phyloP scores from a whole-genome alignment of 2,329 filamentous ascomycete species.

The Diaporthe longicolla region DNA sequence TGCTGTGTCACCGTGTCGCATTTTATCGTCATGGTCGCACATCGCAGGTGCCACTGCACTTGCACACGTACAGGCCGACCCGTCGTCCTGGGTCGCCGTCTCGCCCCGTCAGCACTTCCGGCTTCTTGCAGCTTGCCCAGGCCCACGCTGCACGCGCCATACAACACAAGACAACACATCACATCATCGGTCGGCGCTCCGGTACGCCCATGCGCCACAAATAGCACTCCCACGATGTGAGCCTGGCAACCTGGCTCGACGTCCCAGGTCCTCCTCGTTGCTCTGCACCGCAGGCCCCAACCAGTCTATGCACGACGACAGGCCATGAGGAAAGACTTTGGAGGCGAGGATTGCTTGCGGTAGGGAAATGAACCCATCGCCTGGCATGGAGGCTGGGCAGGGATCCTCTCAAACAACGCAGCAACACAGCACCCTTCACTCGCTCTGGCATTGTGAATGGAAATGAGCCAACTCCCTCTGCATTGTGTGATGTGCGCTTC shows the following conservation, averaged over 20 bases:
- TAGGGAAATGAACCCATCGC: not conserved
- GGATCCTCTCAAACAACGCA: not conserved
- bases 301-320: not conserved
- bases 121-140: slow-evolving; percentile 35
- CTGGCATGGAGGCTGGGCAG: not conserved
- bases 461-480: slow-evolving; percentile 21
- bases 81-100: slow-evolving; percentile 34
- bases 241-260: slow-evolving; percentile 8
- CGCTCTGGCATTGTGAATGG: slow-evolving; percentile 24
- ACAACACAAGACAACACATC: slow-evolving; percentile 26
- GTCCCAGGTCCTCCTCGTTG: not conserved
- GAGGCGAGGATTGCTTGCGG: not conserved
- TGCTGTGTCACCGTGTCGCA: slow-evolving; percentile 7
- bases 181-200: slow-evolving; percentile 27
- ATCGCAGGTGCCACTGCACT: slow-evolving; percentile 13
- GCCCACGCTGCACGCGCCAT: slow-evolving; percentile 1
- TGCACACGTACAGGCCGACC: slow-evolving; percentile 26
- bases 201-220: slow-evolving; percentile 27
- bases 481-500: slow-evolving; percentile 25
- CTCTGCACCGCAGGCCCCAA: not conserved
- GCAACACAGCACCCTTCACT: not conserved
- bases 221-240: slow-evolving; percentile 19
- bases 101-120: slow-evolving; percentile 33
- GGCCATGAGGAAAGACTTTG: not conserved
- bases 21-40: slow-evolving; percentile 21